Conservation (phyloP, 345 rosid species). For the Dimocarpus longan region DNA sequence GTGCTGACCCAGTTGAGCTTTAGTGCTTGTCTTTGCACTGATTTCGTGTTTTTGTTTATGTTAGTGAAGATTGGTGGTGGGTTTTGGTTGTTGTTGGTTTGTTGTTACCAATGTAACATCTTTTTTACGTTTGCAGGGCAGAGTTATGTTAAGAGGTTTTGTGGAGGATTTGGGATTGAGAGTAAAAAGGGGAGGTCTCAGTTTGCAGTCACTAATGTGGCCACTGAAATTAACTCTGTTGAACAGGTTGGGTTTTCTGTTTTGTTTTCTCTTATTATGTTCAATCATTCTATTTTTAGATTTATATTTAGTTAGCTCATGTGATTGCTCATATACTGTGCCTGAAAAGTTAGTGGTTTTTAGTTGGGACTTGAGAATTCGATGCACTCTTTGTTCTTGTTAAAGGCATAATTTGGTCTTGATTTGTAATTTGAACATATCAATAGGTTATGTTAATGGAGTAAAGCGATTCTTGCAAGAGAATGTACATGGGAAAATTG, state of each 20-base stretch:
- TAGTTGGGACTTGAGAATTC: not conserved
- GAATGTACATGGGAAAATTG: not conserved
- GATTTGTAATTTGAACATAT: not conserved
- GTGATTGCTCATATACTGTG: not conserved
- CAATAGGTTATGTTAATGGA: not conserved
- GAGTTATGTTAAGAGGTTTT: constrained; percentile 42
- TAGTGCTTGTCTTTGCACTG: not conserved
- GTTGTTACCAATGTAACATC: not conserved
- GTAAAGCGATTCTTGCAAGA: not conserved
- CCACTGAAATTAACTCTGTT: constrained; percentile 69
- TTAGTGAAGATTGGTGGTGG: not conserved
- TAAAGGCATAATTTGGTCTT: not conserved
- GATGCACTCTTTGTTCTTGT: not conserved
- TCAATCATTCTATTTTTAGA: not conserved
- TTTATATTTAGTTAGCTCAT: not conserved
- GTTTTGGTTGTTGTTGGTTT: constrained; percentile 11
- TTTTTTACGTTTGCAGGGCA: constrained; percentile 45
- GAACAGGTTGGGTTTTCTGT: constrained; percentile 50
- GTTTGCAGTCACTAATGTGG: constrained; percentile 68
- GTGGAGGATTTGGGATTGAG: constrained; percentile 50
- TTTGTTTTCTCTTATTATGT: not conserved
- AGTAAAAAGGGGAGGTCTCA: constrained; percentile 56
- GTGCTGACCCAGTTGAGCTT: constrained; percentile 18
- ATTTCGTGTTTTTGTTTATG: not conserved
- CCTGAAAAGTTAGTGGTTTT: not conserved